These are phyloP conservation scores for Canavalia gladiata DNA, from an alignment of 306 rosid genomes.

Conservation along the genomic window DNA sequence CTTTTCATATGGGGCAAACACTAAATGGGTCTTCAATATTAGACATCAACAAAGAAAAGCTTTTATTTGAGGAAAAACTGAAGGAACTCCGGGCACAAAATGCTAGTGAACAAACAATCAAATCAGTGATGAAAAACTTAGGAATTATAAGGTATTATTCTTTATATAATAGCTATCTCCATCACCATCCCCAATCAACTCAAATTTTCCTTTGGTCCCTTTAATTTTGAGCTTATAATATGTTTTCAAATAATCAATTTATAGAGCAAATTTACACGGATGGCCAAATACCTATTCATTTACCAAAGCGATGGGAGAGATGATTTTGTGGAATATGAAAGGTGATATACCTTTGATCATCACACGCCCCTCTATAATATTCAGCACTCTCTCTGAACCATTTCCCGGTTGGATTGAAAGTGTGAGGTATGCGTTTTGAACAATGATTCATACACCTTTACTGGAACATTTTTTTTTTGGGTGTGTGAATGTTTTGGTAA, in stretches of 20 bases:
- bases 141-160: conserved; percentile 50
- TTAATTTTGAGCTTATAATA: not conserved
- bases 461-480: not conserved
- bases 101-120: conserved; percentile 17
- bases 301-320: too few species aligned
- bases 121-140: conserved; percentile 45
- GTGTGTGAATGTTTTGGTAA: not conserved
- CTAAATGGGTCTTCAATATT: conserved; percentile 31
- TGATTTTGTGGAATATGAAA: not conserved
- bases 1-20: conserved; percentile 36
- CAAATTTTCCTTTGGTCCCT: not conserved
- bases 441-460: not conserved
- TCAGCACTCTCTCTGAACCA: conserved; percentile 52
- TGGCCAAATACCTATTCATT: conserved; percentile 55
- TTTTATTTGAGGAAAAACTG: conserved; percentile 37
- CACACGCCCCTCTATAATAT: conserved; percentile 45
- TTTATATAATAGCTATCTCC: not conserved
- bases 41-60: conserved; percentile 49
- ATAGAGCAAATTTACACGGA: conserved; percentile 34
- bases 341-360: conserved; percentile 19
- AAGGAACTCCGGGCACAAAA: conserved; percentile 27
- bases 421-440: conserved; percentile 38
- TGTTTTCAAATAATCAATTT: too few species aligned
- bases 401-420: conserved; percentile 64
- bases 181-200: too few species aligned